phyloP scores from a whole-genome alignment of 2,329 filamentous ascomycete species.

The Pseudophaeomoniella oleicola region DNA sequence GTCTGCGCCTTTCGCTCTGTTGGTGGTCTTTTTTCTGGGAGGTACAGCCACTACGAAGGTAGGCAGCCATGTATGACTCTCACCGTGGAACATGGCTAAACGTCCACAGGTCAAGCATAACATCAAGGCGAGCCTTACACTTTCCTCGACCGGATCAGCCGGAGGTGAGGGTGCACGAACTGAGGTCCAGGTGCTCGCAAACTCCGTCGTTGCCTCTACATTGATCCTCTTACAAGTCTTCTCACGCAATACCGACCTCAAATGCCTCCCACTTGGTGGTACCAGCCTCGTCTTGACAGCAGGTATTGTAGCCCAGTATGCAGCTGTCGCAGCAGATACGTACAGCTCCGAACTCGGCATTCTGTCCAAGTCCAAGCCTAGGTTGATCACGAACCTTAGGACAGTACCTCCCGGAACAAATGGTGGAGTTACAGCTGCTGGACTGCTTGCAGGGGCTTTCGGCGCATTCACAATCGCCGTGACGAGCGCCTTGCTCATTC shows the following conservation, averaged over 20 bases:
- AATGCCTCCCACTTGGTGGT: neutral
- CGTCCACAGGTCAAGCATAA: slow-evolving; percentile 62
- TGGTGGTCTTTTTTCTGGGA: slow-evolving; percentile 73
- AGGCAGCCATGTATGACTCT: slow-evolving; percentile 1
- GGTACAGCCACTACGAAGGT: slow-evolving; percentile 77
- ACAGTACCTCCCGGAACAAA: slow-evolving; percentile 84
- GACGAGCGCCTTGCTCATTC: slow-evolving; percentile 52
- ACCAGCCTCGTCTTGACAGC: slow-evolving; percentile 41
- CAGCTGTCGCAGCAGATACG: slow-evolving; percentile 81
- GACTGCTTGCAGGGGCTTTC: slow-evolving; percentile 57
- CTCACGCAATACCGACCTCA: neutral
- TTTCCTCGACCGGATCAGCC: slow-evolving; percentile 51
- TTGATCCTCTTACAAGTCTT: slow-evolving; percentile 35
- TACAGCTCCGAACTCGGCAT: slow-evolving; percentile 94
- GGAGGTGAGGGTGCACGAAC: slow-evolving; percentile 74
- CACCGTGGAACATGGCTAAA: slow-evolving; percentile 27
- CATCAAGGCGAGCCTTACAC: slow-evolving; percentile 67
- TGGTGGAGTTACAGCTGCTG: slow-evolving; percentile 68
- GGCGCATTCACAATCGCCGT: slow-evolving; percentile 59
- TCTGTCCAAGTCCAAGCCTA: slow-evolving; percentile 57
- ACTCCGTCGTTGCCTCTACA: slow-evolving; percentile 65
- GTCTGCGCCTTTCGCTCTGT: slow-evolving; percentile 71
- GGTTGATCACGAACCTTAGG: slow-evolving; percentile 75
- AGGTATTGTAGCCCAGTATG: slow-evolving; percentile 69
- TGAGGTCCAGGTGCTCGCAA: slow-evolving; percentile 80